These are phyloP conservation scores for Phytophthora boehmeriae DNA, from an alignment of 352 stramenopile species.

Conservation along the genomic window DNA sequence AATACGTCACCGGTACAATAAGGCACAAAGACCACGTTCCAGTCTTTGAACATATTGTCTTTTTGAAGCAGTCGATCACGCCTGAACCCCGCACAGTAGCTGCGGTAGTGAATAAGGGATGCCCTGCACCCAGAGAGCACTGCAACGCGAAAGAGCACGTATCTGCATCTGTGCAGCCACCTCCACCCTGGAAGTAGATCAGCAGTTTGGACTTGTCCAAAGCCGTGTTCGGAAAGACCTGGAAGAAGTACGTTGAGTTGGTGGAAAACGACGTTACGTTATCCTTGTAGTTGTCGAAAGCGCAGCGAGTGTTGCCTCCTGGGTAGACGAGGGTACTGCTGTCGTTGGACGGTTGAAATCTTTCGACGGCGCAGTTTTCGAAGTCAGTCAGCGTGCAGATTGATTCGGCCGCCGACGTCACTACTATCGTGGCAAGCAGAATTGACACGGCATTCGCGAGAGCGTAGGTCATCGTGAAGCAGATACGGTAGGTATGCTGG, in stretches of 20 bases:
- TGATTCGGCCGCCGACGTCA: no score
- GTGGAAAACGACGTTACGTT: constrained; percentile 30
- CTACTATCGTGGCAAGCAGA: no score
- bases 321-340: constrained; percentile 45
- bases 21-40: constrained; percentile 69
- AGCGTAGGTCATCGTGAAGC: no score
- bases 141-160: constrained; percentile 62
- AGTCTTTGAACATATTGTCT: constrained; percentile 63
- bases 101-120: constrained; percentile 48
- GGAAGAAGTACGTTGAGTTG: constrained; percentile 60
- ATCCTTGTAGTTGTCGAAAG: constrained; percentile 45
- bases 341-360: no score
- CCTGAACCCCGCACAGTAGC: constrained; percentile 43
- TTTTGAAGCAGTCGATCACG: constrained; percentile 49
- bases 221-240: constrained; percentile 47
- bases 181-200: constrained; percentile 62
- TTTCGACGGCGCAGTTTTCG: no score
- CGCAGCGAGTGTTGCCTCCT: constrained; percentile 44
- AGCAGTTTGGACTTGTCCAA: constrained; percentile 59
- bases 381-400: no score
- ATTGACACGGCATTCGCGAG: no score
- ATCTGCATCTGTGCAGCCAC: constrained; percentile 52
- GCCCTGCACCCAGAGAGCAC: constrained; percentile 37
- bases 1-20: constrained; percentile 74
- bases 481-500: no score